Evolutionary conservation across 1,139 yeast species (phyloP).

Genomic region (Kluyveromyces sp.): DNA sequence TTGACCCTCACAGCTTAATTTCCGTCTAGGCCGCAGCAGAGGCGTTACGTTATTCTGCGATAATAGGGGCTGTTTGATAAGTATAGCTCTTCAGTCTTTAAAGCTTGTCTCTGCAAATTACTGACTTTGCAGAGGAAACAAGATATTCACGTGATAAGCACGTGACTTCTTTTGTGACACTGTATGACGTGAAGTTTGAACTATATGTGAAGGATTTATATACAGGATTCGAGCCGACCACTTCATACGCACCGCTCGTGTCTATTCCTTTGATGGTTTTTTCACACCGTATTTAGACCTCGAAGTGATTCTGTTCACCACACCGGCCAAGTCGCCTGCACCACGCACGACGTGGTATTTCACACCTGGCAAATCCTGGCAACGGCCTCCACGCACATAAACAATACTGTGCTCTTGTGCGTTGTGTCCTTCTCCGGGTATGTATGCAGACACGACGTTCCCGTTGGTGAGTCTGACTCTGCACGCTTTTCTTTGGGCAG

Average conservation of each 20-base stretch:
- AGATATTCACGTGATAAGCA: constrained; percentile 2
- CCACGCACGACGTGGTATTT: constrained; percentile 94
- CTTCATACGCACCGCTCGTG: not conserved
- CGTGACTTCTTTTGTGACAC: not conserved
- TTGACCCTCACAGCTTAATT: too few species aligned
- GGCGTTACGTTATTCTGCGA: too few species aligned
- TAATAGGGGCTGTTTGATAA: too few species aligned
- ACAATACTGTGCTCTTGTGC: constrained; percentile 98
- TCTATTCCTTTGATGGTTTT: constrained; percentile 55
- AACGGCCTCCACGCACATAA: constrained; percentile 93
- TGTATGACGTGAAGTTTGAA: too few species aligned
- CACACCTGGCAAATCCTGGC: constrained; percentile 97
- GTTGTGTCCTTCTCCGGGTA: constrained; percentile 98
- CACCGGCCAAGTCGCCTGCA: constrained; percentile 88
- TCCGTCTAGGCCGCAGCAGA: too few species aligned
- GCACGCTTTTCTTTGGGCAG: constrained; percentile 95
- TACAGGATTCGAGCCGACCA: too few species aligned
- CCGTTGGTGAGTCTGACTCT: constrained; percentile 93
- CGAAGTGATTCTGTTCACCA: constrained; percentile 83
- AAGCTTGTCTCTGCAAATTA: too few species aligned
- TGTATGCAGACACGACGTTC: constrained; percentile 80
- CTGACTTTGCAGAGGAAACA: too few species aligned
- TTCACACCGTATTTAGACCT: constrained; percentile 93
- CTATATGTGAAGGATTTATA: too few species aligned
- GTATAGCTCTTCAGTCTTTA: too few species aligned